These are phyloP conservation scores for Aspergillus cristatus DNA, from an alignment of 495 filamentous ascomycete genomes.

Conservation along the genomic window DNA sequence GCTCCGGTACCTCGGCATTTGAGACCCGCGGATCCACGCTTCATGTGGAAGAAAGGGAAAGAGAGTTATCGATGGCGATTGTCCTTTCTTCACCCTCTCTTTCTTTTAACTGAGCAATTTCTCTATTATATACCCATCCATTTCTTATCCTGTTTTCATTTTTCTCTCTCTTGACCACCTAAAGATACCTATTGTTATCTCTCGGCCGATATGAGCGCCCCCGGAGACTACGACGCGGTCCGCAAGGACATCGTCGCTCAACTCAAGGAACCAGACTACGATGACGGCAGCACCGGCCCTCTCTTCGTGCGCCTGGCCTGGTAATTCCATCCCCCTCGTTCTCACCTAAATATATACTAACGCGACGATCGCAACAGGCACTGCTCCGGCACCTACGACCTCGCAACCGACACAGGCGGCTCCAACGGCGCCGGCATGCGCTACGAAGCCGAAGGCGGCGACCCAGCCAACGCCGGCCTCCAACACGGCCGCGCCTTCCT, in stretches of 20 bases:
- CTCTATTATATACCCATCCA: no score
- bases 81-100: no score
- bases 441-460: constrained; percentile 53
- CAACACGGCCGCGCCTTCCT: constrained; percentile 55
- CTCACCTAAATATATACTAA: no score
- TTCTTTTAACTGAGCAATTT: no score
- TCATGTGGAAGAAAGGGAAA: no score
- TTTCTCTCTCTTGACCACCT: no score
- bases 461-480: constrained; percentile 55
- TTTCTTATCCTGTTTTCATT: no score
- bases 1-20: no score
- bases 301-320: constrained; percentile 55
- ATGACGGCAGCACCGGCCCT: constrained; percentile 53
- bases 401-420: constrained; percentile 48
- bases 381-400: constrained; percentile 52
- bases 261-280: constrained; percentile 50
- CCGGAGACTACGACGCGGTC: constrained; percentile 43
- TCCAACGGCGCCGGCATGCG: constrained; percentile 58
- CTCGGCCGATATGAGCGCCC: constrained; percentile 33
- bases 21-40: no score
- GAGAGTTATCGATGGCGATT: no score
- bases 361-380: constrained; percentile 41
- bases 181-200: no score
- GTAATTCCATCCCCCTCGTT: constrained; percentile 23
- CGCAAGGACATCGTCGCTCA: constrained; percentile 44